These are phyloP conservation scores for Marasmius oreades DNA, from an alignment of 1,284 basidiomycete species.

Conservation along the genomic window DNA sequence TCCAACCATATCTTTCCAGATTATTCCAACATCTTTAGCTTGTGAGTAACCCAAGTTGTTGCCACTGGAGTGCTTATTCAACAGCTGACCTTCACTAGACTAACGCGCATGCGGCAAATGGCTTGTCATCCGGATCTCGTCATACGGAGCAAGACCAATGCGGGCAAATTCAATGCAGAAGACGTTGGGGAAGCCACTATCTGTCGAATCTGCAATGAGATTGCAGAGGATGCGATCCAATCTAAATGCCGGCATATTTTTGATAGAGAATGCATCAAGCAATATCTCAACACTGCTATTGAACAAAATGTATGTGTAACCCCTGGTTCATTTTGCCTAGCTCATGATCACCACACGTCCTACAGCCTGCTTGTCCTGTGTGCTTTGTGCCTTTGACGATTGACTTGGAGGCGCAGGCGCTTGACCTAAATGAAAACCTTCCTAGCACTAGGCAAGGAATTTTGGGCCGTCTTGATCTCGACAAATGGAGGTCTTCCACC, in stretches of 20 bases:
- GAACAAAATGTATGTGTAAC: slow-evolving; percentile 57
- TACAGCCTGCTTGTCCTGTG: slow-evolving; percentile 89
- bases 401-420: slow-evolving; percentile 89
- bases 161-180: slow-evolving; percentile 53
- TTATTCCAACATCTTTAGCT: slow-evolving; percentile 92
- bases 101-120: slow-evolving; percentile 93
- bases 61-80: slow-evolving; percentile 6
- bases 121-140: slow-evolving; percentile 96
- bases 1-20: slow-evolving; percentile 44
- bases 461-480: slow-evolving; percentile 84
- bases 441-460: slow-evolving; percentile 82
- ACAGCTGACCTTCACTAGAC: slow-evolving; percentile 33
- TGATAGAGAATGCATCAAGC: slow-evolving; percentile 93
- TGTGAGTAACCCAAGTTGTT: slow-evolving; percentile 42
- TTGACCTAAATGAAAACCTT: slow-evolving; percentile 74
- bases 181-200: slow-evolving; percentile 72
- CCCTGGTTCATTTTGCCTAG: slow-evolving; percentile 1
- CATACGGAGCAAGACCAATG: slow-evolving; percentile 81
- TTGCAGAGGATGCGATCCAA: slow-evolving; percentile 96
- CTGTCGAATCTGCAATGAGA: slow-evolving; percentile 94
- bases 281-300: slow-evolving; percentile 83
- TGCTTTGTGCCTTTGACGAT: slow-evolving; percentile 94
- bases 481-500: slow-evolving; percentile 90
- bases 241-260: slow-evolving; percentile 89
- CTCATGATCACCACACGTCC: background rate